Evolutionary conservation across 441 rosid genomes (phyloP), one percentile per base, ranked within the genome.

Genomic region (Euphorbia schlechtendalii): DNA sequence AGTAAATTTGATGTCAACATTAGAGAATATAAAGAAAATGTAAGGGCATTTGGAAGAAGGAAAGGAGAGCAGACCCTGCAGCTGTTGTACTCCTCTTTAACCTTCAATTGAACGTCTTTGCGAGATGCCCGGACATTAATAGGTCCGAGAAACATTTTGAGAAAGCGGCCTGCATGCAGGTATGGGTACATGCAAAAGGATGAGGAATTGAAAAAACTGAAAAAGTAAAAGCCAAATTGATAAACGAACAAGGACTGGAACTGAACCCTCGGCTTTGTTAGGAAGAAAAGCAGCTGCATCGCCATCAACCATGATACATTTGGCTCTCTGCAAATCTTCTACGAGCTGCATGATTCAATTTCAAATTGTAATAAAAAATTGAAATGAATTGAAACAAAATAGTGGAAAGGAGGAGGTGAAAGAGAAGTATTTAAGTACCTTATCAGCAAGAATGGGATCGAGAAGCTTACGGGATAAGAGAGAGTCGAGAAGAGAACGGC

Each of bases 41-140:
- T 17, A 15, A 21, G 9, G 59, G 59, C 34, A 32, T 32, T 32
- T 32, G 17, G 36, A 28, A 34, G 34, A 32, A 8, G 36, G 55
- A 18, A 22, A 24, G 61, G 21, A 55, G 18, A 55, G 51, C 87
- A 13, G 65, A 87, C 94, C 78, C 98, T 84, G 78, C 86, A 94
- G 71, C 89, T 82, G 78, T 91, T 94, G 81, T 94, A 94, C 77
- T 94, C 99, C 78, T 94, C 99, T 82, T 94, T 94, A 68, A 91
- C 98, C 84, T 94, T 94, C 79, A 89, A 81, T 60, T 87, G 98
- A 51, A 94, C 83, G 52, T 91, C 99, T 78, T 91, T 91, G 40
- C 84, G 84, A 61, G 84, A 70, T 61, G 97, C 99, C 25, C 90
- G 86, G 54, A 94, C 99, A 78, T 89, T 94, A 59, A 94, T 84